These are phyloP conservation scores for Neofusicoccum laricinum DNA, from an alignment of 2,329 filamentous ascomycete genomes.

Conservation along the genomic window DNA sequence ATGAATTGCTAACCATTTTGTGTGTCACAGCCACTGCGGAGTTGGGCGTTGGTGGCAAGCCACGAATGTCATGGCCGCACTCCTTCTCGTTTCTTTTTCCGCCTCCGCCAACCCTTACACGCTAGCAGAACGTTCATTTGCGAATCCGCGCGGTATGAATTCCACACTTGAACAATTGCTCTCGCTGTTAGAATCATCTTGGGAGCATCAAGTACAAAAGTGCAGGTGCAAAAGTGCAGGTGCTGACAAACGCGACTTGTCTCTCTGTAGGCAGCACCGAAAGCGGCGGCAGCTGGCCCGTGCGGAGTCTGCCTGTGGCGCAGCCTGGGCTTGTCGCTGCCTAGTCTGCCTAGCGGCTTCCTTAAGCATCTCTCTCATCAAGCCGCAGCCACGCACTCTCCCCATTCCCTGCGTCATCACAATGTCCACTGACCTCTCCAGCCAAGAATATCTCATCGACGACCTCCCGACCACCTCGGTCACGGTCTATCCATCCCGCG, in stretches of 20 bases:
- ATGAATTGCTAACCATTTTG: too few species aligned
- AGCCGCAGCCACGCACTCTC: neutral
- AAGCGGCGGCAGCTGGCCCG: neutral
- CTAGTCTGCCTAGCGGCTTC: constrained; percentile 7
- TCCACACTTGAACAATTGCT: too few species aligned
- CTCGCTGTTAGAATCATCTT: too few species aligned
- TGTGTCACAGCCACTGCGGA: too few species aligned
- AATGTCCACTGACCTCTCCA: constrained; percentile 14
- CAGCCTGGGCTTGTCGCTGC: constrained; percentile 1
- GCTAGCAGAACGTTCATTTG: constrained; percentile 18
- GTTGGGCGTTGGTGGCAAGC: too few species aligned
- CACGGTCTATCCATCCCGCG: constrained; percentile 60
- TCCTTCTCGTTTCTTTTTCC: constrained; percentile 19
- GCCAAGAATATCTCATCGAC: constrained; percentile 38
- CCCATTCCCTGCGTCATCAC: neutral
- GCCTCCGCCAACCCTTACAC: constrained; percentile 20
- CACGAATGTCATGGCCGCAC: constrained; percentile 18
- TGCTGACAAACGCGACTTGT: neutral
- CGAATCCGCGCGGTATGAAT: too few species aligned
- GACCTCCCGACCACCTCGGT: constrained; percentile 60
- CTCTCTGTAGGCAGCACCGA: neutral
- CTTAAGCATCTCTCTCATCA: neutral
- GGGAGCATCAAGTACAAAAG: too few species aligned
- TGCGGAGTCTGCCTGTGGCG: constrained; percentile 8
- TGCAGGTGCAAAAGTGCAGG: neutral